Percentiles rank a stretch among this genome's conserved stretches.
Conservation (phyloP, 2,329 filamentous ascomycete species). For the Aspergillus caelatus region DNA sequence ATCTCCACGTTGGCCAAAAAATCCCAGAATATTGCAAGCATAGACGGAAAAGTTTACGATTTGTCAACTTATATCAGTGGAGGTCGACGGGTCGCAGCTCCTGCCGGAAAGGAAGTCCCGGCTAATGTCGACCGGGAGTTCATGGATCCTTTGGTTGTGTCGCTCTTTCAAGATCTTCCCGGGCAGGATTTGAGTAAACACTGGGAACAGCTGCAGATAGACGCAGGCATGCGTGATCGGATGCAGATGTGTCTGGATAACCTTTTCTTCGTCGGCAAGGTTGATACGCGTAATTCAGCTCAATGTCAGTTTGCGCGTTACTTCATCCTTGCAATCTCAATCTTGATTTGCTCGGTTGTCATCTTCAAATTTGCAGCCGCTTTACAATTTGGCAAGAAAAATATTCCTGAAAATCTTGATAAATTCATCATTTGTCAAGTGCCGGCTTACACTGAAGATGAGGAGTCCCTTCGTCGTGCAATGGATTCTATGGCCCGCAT, state of each 20-base stretch:
- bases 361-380: conserved; percentile 96
- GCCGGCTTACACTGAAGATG: conserved; percentile 96
- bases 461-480: conserved; percentile 93
- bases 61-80: conserved; percentile 80
- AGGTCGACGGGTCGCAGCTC: conserved; percentile 67
- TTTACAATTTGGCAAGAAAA: conserved; percentile 89
- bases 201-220: conserved; percentile 72
- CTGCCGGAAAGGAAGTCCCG: conserved; percentile 55
- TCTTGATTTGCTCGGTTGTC: conserved; percentile 78
- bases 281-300: conserved; percentile 86
- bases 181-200: conserved; percentile 81
- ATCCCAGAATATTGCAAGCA: conserved; percentile 72
- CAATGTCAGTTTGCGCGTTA: conserved; percentile 88
- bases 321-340: conserved; percentile 81
- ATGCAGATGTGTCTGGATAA: conserved; percentile 90
- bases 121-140: conserved; percentile 67
- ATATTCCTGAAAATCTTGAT: conserved; percentile 90
- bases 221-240: conserved; percentile 57
- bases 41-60: conserved; percentile 83
- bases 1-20: conserved; percentile 68
- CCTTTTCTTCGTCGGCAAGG: conserved; percentile 87
- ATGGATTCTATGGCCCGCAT: conserved; percentile 95
- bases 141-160: conserved; percentile 74
- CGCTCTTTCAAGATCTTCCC: conserved; percentile 74
- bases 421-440: conserved; percentile 99